Evolutionary conservation across 1,284 basidiomycete genomes (phyloP), one percentile per base, ranked within the genome.

Genomic region (Cutaneotrichosporon spelunceum): DNA sequence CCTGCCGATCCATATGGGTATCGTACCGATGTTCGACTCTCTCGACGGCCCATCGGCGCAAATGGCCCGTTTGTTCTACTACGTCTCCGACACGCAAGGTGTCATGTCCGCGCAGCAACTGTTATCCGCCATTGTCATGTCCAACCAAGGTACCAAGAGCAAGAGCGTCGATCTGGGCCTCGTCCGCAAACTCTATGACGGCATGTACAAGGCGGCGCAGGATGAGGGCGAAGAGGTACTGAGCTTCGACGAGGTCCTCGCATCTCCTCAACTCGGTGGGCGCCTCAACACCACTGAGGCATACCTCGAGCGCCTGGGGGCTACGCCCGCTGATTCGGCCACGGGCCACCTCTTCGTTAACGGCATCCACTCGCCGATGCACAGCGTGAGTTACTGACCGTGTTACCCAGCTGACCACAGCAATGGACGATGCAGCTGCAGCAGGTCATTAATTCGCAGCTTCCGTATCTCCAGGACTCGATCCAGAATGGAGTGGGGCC

Each of bases 1-100:
- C 19, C 81, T 91, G 47, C 90, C 92, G 0, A 84, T 93, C 66
- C 82, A 89, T 34, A 91, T 91, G 74, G 93, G 93, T 19, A 72
- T 95, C 53, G 90, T 93, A 1, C 92, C 92, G 3, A 78, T 87
- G 30, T 77, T 85, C 53, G 53, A 60, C 16, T 39, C 49, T n/a
- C 33, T 36, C 11, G 60, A 87, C 83, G 64, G 69, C 42, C 58
- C 67, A 3, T 72, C 86, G 55, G 74, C 78, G 26, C 84, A 85
- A 66, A 88, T 92, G 84, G 89, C 90, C 1, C 83, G 84, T 63
- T 70, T 92, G 0, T 83, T 90, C 66, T 87, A 86, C 66, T 86
- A 89, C 71, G 71, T 90, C 6, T 79, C 87, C 36, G 81, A 85
- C 27, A 84, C 80, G 23, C 84, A 86, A 62, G 91, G 90, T 0